These are phyloP conservation scores for Talaromyces wortmannii DNA, from an alignment of 495 filamentous ascomycete genomes.

Conservation along the genomic window DNA sequence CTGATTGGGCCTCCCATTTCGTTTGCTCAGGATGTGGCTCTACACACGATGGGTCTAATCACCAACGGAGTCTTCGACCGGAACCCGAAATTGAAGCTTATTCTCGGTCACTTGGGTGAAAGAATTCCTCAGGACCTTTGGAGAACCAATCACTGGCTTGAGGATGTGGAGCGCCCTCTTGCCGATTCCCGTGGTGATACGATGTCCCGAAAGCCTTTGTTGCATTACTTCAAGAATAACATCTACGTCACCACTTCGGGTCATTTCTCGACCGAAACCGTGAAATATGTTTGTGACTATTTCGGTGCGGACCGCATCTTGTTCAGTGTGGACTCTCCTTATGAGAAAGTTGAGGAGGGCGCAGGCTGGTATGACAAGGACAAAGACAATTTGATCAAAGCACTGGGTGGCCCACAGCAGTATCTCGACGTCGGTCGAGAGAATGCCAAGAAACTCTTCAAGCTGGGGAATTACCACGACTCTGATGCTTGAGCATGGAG, in stretches of 20 bases:
- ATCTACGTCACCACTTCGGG: constrained; percentile 26
- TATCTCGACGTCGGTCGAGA: constrained; percentile 44
- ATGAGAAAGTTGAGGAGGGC: constrained; percentile 30
- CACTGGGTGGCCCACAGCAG: constrained; percentile 40
- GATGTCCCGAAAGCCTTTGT: not conserved
- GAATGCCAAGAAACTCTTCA: constrained; percentile 49
- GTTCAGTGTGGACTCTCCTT: constrained; percentile 56
- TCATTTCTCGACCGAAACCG: constrained; percentile 11
- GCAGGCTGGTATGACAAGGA: constrained; percentile 41
- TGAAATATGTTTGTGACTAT: constrained; percentile 37
- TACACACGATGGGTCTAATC: constrained; percentile 32
- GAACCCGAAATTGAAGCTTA: constrained; percentile 36
- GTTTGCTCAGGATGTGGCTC: constrained; percentile 37
- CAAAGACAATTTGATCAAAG: too few species aligned
- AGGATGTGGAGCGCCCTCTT: not conserved
- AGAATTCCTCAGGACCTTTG: constrained; percentile 31
- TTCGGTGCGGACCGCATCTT: constrained; percentile 43
- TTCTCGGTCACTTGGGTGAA: constrained; percentile 39
- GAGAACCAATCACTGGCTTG: too few species aligned
- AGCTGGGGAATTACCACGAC: too few species aligned
- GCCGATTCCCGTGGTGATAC: too few species aligned
- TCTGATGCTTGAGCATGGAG: not conserved
- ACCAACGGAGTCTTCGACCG: constrained; percentile 41
- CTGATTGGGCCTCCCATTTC: constrained; percentile 30
- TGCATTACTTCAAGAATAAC: constrained; percentile 15